Conservation (phyloP, 2,329 filamentous ascomycete species). For the Aspergillus quadricinctus region DNA sequence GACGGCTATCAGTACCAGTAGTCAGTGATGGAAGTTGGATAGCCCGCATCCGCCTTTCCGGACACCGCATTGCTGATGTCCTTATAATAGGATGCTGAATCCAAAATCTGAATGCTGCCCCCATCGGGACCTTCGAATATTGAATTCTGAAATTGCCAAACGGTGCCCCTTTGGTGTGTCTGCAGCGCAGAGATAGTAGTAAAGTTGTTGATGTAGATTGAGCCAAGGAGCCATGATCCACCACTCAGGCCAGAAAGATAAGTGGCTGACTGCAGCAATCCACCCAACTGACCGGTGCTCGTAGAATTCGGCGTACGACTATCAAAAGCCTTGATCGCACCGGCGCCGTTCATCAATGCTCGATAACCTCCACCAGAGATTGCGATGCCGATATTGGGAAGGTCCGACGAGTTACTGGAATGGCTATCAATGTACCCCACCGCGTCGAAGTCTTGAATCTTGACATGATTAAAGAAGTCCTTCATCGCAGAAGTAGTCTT, state of each 20-base stretch:
- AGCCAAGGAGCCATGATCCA: slow-evolving; percentile 79
- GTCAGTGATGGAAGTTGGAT: slow-evolving; percentile 72
- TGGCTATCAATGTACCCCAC: slow-evolving; percentile 62
- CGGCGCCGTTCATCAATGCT: slow-evolving; percentile 82
- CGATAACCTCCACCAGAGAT: slow-evolving; percentile 82
- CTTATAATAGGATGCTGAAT: slow-evolving; percentile 59
- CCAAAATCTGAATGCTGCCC: slow-evolving; percentile 37
- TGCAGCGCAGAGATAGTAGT: slow-evolving; percentile 54
- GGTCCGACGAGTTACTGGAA: slow-evolving; percentile 50
- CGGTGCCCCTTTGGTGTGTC: slow-evolving; percentile 15
- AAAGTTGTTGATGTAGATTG: slow-evolving; percentile 77
- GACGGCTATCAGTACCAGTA: slow-evolving; percentile 58
- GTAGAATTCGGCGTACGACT: slow-evolving; percentile 62
- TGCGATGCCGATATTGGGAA: slow-evolving; percentile 71
- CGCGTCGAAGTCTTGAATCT: slow-evolving; percentile 76
- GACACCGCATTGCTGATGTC: slow-evolving; percentile 56
- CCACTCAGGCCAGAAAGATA: slow-evolving; percentile 81
- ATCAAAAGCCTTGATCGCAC: slow-evolving; percentile 76
- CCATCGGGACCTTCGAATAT: slow-evolving; percentile 47
- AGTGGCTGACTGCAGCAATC: slow-evolving; percentile 74
- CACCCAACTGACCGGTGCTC: slow-evolving; percentile 65
- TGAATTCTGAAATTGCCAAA: slow-evolving; percentile 30
- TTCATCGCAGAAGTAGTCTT: slow-evolving; percentile 71
- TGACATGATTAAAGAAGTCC: slow-evolving; percentile 65
- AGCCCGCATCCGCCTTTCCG: slow-evolving; percentile 61